phyloP scores from a whole-genome alignment of 2,329 filamentous ascomycete species.

The Botrytis cinerea region DNA sequence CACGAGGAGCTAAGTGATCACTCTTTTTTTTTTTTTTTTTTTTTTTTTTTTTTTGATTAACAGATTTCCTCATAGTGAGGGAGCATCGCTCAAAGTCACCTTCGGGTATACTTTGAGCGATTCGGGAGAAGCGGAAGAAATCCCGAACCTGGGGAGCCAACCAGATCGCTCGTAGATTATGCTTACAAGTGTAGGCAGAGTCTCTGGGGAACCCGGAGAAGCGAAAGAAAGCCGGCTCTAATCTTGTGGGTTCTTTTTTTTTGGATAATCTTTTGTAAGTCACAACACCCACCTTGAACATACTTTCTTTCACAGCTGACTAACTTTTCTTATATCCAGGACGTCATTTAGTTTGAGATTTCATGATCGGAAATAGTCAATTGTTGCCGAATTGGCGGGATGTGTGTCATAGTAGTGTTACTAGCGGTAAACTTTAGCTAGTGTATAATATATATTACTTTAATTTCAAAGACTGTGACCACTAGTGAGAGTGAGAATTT shows the following conservation, averaged over 20 bases:
- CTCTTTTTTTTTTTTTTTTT: not conserved
- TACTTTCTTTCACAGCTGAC: accelerated
- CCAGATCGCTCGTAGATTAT: not conserved
- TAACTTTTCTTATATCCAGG: not conserved
- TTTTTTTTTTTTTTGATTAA: not conserved
- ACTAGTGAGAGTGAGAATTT: too few species aligned
- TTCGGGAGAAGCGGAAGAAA: slow-evolving; percentile 10
- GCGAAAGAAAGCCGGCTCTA: not conserved
- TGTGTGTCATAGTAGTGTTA: not conserved
- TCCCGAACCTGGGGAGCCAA: not conserved
- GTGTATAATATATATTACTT: not conserved
- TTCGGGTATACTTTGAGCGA: not conserved
- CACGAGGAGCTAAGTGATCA: slow-evolving; percentile 15
- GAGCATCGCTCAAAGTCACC: not conserved
- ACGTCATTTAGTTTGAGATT: too few species aligned
- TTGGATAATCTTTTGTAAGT: not conserved
- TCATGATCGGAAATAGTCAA: accelerated
- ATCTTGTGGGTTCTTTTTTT: not conserved
- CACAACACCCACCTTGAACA: not conserved
- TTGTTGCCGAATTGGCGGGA: too few species aligned
- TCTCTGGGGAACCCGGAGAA: not conserved
- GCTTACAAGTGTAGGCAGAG: not conserved
- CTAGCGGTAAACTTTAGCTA: not conserved
- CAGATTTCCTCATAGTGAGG: not conserved
- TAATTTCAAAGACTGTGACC: not conserved